Conservation (phyloP, 2,329 filamentous ascomycete genomes). For the Nothophaeocryptopus gaeumannii region DNA sequence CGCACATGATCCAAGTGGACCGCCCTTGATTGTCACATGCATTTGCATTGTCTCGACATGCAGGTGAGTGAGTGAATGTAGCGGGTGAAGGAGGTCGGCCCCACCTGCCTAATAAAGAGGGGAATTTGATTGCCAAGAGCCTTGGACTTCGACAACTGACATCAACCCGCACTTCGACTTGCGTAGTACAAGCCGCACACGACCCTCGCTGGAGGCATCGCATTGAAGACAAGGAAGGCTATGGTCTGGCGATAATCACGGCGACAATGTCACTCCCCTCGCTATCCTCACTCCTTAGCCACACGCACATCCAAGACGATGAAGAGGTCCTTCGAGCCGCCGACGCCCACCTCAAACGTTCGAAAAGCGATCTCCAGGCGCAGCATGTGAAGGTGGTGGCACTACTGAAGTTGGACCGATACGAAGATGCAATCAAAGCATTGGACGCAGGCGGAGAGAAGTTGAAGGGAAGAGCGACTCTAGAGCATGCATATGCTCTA, state of each 20-base stretch:
- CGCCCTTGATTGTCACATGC: too few relatives aligned
- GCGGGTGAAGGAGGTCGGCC: too few relatives aligned
- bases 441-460: conserved; percentile 62
- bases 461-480: conserved; percentile 58
- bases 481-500: conserved; percentile 78
- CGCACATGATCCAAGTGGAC: too few relatives aligned
- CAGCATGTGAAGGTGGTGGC: conserved; percentile 71
- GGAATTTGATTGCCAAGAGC: too few relatives aligned
- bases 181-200: background rate
- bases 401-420: conserved; percentile 77
- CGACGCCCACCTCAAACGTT: conserved; percentile 55
- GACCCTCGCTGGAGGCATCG: conserved; percentile 13
- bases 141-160: too few relatives aligned
- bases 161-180: too few relatives aligned
- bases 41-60: too few relatives aligned
- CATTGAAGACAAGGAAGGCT: conserved; percentile 10
- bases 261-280: conserved; percentile 17
- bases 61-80: too few relatives aligned
- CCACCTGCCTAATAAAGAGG: too few relatives aligned
- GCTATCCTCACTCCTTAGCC: conserved; percentile 56
- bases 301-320: conserved; percentile 64
- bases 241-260: conserved; percentile 1
- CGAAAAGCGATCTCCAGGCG: conserved; percentile 58
- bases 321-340: conserved; percentile 68
- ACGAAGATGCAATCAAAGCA: conserved; percentile 69